phyloP scores from a whole-genome alignment of 2,329 filamentous ascomycete genomes.

The Fusarium bactridioides region DNA sequence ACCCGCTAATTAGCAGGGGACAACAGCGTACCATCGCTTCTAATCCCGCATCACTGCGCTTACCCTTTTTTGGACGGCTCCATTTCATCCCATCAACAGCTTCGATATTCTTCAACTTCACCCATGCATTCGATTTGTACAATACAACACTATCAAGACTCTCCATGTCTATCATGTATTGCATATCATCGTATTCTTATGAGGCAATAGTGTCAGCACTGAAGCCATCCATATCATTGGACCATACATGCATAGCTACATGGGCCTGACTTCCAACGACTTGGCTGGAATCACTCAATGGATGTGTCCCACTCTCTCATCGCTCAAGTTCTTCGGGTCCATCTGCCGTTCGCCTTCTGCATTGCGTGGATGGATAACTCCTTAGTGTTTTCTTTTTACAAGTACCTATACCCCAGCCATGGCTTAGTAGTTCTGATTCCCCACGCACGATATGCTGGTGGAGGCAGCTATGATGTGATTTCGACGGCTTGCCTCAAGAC shows the following conservation, averaged over 20 bases:
- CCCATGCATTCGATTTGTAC: constrained; percentile 1
- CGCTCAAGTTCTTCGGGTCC: not conserved
- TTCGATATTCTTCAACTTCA: constrained; percentile 26
- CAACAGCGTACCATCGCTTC: constrained; percentile 21
- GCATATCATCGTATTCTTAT: not conserved
- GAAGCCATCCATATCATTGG: not conserved
- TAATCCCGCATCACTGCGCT: constrained; percentile 5
- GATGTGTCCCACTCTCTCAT: constrained; percentile 21
- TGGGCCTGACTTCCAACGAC: not conserved
- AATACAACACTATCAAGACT: not conserved
- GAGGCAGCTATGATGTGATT: not conserved
- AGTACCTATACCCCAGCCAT: not conserved
- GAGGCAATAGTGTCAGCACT: not conserved
- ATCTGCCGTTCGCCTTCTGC: constrained; percentile 8
- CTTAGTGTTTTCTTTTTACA: not conserved
- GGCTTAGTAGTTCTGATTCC: not conserved
- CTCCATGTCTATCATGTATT: not conserved
- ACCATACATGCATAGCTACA: not conserved
- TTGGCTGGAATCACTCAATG: constrained; percentile 1
- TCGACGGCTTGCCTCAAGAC: not conserved
- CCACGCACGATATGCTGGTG: not conserved
- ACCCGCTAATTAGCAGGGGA: constrained; percentile 23
- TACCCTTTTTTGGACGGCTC: not conserved
- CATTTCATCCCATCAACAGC: constrained; percentile 5
- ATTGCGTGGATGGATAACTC: not conserved